Base-by-base conservation (phyloP, 108 stramenopile species). In the Nitzschia sp. region DNA sequence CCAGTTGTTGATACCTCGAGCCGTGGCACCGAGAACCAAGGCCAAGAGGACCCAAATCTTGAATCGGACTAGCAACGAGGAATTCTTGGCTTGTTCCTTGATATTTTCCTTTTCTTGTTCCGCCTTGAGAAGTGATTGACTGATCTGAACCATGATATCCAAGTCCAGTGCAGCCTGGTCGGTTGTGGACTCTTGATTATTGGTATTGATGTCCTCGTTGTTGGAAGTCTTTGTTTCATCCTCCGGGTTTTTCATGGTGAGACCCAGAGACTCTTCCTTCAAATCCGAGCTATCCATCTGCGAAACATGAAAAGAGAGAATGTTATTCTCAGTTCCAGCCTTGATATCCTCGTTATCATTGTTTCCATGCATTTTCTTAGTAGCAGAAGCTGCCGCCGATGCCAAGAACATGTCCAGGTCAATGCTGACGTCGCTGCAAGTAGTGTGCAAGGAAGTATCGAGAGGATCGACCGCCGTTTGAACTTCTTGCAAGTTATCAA, bases 401-500 rank as follows among this genome's bases (percentile, higher is more conserved):
- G 28, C 17, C 1, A 58, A 34, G 25, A 44, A 34, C n/a, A 2
- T 25, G 6, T 41, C 60, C 41, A 61, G 23, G 38, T 22, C 21
- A 9, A 61, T 45, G 41, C 60, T 61, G 41, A 16, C 60, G 1
- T 61, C 32, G 41, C 60, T 61, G 38, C 35, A 41, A 2, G 60
- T 61, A 1, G 60, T 61, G 9, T 61, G 60, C 21, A 61, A 5
- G 0, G 60, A 61, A 13, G 41, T n/a, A n/a, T n/a, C 57, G 1
- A 58, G 57, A 16, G 57, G 57, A 32, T 58, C 57, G 9, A 27
- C 53, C 13, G 25, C 25, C 17, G n/a, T 34, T 16, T 28, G 3
- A n/a, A 0, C 33, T 32, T 41, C 9, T 41, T 6, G 6, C 9
- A 6, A 9, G 9, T 41, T 13, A 6, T 41, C 13, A 13, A 13